These are phyloP conservation scores for Brassica juncea DNA, from an alignment of 345 rosid genomes.

Conservation along the genomic window DNA sequence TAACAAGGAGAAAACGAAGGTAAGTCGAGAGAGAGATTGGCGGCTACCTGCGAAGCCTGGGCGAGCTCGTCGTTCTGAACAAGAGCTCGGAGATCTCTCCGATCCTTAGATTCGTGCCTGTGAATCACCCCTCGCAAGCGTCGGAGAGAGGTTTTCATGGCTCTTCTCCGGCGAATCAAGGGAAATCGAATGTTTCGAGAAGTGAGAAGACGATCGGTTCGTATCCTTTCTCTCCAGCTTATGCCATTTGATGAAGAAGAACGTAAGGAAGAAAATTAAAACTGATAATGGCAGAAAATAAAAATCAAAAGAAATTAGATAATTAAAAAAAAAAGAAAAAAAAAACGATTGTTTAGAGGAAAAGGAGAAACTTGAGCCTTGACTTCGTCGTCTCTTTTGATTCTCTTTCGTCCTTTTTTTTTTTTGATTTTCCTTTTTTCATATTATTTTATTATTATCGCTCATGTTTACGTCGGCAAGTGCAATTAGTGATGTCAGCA, in stretches of 20 bases:
- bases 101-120: constrained; percentile 53
- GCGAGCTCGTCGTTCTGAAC: constrained; percentile 69
- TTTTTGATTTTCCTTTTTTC: neutral
- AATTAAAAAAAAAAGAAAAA: neutral
- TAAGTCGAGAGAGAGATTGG: constrained; percentile 6
- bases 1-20: constrained; percentile 13
- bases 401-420: constrained; percentile 17
- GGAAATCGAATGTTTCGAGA: neutral
- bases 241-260: constrained; percentile 15
- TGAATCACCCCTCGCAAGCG: constrained; percentile 65
- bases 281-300: neutral
- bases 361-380: constrained; percentile 39
- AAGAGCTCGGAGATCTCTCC: constrained; percentile 52
- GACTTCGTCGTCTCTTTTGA: constrained; percentile 40
- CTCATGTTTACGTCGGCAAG: constrained; percentile 28
- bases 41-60: constrained; percentile 67
- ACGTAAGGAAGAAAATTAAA: neutral
- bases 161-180: constrained; percentile 24
- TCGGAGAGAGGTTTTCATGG: constrained; percentile 73
- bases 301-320: neutral
- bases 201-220: constrained; percentile 23
- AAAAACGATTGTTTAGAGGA: constrained; percentile 19
- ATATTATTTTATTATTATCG: neutral
- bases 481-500: constrained; percentile 25
- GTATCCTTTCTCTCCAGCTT: constrained; percentile 16